Percentiles rank a stretch among this genome's conserved stretches.
Conservation (phyloP, 176 grass and related monocot genomes). For the Aegilops bicornis region DNA sequence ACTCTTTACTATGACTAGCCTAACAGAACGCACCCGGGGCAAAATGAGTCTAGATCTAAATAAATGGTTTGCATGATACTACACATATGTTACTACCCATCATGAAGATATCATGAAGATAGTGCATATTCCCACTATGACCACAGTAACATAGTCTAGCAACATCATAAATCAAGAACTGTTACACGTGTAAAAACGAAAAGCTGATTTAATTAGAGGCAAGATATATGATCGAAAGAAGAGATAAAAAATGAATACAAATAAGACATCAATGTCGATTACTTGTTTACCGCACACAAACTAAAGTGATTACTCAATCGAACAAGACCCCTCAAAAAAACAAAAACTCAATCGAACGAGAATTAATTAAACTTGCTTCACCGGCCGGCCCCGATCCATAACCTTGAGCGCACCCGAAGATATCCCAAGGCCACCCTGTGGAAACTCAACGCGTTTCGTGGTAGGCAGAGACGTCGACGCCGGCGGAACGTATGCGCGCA, state of each 20-base stretch:
- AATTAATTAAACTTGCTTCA: conserved; percentile 3
- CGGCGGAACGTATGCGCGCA: background rate
- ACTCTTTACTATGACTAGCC: too few relatives aligned
- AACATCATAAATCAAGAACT: too few relatives aligned
- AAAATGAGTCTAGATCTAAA: too few relatives aligned
- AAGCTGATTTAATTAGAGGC: background rate
- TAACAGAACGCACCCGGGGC: too few relatives aligned
- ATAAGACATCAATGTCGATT: background rate
- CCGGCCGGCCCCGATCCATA: background rate
- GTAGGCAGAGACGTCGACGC: background rate
- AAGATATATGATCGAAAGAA: background rate
- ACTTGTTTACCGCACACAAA: background rate
- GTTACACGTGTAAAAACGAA: background rate
- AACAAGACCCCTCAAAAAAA: background rate
- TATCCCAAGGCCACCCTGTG: background rate
- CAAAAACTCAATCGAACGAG: background rate
- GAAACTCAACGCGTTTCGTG: background rate
- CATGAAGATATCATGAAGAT: too few relatives aligned
- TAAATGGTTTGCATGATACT: too few relatives aligned
- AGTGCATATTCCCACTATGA: too few relatives aligned
- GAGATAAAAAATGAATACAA: background rate
- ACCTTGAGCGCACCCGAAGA: background rate
- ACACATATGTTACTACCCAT: too few relatives aligned
- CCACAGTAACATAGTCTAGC: too few relatives aligned
- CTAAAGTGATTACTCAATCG: conserved; percentile 18